Base-by-base conservation (phyloP, 83 land plant species). In the Picea mariana region DNA sequence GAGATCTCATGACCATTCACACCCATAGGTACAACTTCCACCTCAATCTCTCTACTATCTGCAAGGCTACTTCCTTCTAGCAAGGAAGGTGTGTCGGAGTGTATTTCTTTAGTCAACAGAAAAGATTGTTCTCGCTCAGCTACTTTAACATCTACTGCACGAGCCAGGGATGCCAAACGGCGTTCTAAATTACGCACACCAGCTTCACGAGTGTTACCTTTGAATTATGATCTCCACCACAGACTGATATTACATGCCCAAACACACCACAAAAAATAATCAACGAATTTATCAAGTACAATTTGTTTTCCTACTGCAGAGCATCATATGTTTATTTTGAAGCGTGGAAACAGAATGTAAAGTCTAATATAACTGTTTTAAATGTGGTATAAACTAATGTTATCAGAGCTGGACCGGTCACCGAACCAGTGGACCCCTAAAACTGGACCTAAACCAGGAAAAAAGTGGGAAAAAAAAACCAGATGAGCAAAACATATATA, bases 121-220 rank as follows among this genome's bases (percentile, higher is more conserved):
- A 87, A 75, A 26, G 85, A 67, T 31, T 83, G 85, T 71, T 95
- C 95, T 81, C 90, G 85, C 81, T 94, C 95, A 31, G 96, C 97
- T 69, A 98, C 92, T 82, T 84, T 91, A 6, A 98, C 99, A 81
- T 97, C 99, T 80, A 96, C 97, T 58, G 99, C 95, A 66, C 99
- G 95, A 76, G 99, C 99, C 82, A 98, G 84, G 55, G 99, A 95
- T 88, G 99, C 97, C 78, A 98, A 84, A 87, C 92, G 97, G 44
- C 99, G 89, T 71, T 96, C 97, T 62, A 98, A 87, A 82, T 89
- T 94, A 9, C 99, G 91, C 3, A 98, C 98, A 86, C 99, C 99
- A 83, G 99, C 99, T 86, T 98, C 99, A 81, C 98, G 85, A 31
- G 98, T 95, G 85, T n/a, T 98, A 98, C 66, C 92, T 85, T 79